phyloP scores from a whole-genome alignment of 495 filamentous ascomycete species.

The Sordaria brevicollis region DNA sequence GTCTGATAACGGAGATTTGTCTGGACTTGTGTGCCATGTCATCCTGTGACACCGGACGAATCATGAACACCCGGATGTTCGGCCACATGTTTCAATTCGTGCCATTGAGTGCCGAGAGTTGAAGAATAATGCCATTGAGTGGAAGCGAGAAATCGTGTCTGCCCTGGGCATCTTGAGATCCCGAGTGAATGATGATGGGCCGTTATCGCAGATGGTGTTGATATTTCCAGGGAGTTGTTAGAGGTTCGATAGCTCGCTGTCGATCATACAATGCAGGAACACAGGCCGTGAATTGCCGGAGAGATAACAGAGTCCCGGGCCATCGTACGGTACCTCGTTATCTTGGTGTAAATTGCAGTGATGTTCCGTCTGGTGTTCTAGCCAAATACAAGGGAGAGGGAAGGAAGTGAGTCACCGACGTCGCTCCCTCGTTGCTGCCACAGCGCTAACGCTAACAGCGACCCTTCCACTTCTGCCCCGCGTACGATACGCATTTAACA shows the following conservation, averaged over 20 bases:
- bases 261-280: background rate
- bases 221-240: background rate
- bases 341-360: background rate
- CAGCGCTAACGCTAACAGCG: background rate
- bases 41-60: background rate
- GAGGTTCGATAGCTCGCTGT: background rate
- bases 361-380: background rate
- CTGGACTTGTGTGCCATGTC: background rate
- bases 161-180: background rate
- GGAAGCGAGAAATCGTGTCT: background rate
- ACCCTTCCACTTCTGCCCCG: constrained; percentile 18
- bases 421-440: background rate
- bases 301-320: no score
- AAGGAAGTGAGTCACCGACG: constrained; percentile 8
- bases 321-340: background rate
- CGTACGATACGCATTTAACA: constrained; percentile 3
- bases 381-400: background rate
- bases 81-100: background rate
- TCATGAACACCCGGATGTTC: background rate
- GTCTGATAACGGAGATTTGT: background rate
- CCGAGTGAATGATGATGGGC: background rate
- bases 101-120: background rate
- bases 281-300: background rate
- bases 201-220: background rate
- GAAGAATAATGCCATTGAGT: background rate